phyloP scores from a whole-genome alignment of 306 rosid genomes.

The Lathyrus sativus region DNA sequence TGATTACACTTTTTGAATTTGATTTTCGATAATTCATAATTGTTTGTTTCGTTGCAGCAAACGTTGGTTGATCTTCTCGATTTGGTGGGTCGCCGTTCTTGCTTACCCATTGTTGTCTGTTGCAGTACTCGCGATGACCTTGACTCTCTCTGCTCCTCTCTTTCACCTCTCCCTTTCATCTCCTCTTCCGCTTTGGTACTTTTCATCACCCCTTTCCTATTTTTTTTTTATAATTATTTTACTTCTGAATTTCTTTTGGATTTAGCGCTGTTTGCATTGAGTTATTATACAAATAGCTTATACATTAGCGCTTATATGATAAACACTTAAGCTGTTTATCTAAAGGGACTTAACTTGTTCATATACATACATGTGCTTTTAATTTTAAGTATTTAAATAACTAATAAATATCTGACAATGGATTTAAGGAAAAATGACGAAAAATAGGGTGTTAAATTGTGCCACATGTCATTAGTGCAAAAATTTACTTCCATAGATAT shows the following conservation, averaged over 20 bases:
- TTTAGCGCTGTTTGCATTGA: not conserved
- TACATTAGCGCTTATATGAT: not conserved
- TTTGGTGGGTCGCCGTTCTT: conserved; percentile 69
- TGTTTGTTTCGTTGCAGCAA: conserved; percentile 47
- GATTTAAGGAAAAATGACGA: not conserved
- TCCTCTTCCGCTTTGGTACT: conserved; percentile 65
- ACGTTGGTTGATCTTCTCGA: conserved; percentile 73
- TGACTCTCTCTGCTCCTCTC: conserved; percentile 73
- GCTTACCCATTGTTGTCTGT: conserved; percentile 70
- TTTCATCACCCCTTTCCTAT: not conserved
- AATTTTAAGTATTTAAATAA: not conserved
- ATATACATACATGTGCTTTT: not conserved
- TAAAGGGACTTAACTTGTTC: not conserved
- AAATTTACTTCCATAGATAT: not conserved
- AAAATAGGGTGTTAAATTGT: not conserved
- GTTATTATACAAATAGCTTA: not conserved
- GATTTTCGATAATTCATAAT: not conserved
- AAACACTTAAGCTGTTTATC: not conserved
- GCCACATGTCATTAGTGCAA: not conserved
- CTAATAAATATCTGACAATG: not conserved
- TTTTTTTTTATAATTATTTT: not conserved
- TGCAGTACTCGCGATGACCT: conserved; percentile 90
- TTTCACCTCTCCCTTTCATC: conserved; percentile 64
- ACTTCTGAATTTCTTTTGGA: not conserved
- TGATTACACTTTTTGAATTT: not conserved